Percentiles rank a stretch among this genome's conserved stretches.
These are phyloP conservation scores for Candida sakaeoensis DNA, from an alignment of 805 yeast genomes.

Conservation along the genomic window DNA sequence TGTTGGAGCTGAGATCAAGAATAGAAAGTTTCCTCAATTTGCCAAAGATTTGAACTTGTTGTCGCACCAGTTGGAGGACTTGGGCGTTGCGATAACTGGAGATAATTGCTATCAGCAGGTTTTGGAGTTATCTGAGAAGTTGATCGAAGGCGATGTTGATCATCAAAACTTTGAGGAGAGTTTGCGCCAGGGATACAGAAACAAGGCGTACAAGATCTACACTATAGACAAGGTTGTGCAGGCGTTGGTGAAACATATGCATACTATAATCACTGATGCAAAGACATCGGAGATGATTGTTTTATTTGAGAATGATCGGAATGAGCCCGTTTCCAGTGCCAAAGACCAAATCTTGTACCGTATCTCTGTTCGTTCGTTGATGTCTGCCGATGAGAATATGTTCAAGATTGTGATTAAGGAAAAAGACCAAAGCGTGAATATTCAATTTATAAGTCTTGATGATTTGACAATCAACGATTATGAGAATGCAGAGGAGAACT, in stretches of 20 bases:
- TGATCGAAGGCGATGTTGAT: conserved; percentile 87
- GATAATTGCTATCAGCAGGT: conserved; percentile 71
- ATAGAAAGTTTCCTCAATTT: conserved; percentile 64
- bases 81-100: conserved; percentile 71
- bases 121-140: conserved; percentile 65
- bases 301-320: conserved; percentile 79
- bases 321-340: conserved; percentile 60
- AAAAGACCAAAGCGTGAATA: conserved; percentile 47
- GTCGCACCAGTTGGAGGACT: conserved; percentile 74
- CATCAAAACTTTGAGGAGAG: conserved; percentile 95
- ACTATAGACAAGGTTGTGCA: conserved; percentile 92
- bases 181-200: conserved; percentile 89
- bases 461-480: conserved; percentile 74
- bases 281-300: conserved; percentile 77
- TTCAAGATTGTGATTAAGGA: conserved; percentile 78
- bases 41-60: conserved; percentile 83
- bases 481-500: conserved; percentile 73
- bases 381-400: conserved; percentile 84
- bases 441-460: conserved; percentile 83
- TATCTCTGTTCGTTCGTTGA: conserved; percentile 75
- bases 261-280: conserved; percentile 72
- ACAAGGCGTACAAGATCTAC: conserved; percentile 87
- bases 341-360: conserved; percentile 88
- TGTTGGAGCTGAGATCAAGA: conserved; percentile 70
- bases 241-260: conserved; percentile 70